phyloP scores from a whole-genome alignment of 2,329 filamentous ascomycete genomes.

The Lanzia echinophila region DNA sequence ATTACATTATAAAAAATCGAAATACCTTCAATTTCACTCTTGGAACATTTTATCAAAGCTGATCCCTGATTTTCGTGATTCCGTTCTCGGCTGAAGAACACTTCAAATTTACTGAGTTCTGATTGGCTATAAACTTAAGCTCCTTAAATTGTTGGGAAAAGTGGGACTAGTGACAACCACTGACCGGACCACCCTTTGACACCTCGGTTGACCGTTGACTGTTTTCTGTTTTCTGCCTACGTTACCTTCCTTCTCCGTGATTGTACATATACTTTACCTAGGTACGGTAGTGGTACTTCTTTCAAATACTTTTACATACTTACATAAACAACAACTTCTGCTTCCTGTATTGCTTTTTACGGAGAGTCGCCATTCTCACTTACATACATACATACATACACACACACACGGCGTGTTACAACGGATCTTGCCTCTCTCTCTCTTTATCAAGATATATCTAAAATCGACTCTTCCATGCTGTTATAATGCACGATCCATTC shows the following conservation, averaged over 20 bases:
- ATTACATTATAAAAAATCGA: no score
- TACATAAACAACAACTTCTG: constrained; percentile 7
- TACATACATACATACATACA: neutral
- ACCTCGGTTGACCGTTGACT: constrained; percentile 1
- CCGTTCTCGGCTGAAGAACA: neutral
- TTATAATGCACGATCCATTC: constrained; percentile 49
- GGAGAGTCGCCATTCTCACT: neutral
- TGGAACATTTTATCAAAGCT: no score
- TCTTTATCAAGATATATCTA: neutral
- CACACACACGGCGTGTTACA: neutral
- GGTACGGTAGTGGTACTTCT: no score
- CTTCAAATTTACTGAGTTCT: neutral
- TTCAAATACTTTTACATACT: neutral
- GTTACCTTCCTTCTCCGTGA: neutral
- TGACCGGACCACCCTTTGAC: neutral
- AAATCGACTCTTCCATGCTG: neutral
- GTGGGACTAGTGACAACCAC: no score
- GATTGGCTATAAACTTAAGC: neutral
- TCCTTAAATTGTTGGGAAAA: constrained; percentile 7
- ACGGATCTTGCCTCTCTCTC: constrained; percentile 1
- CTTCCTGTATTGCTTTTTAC: neutral
- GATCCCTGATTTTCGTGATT: neutral
- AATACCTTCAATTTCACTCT: neutral
- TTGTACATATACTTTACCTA: neutral
- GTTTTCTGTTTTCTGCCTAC: neutral